These are phyloP conservation scores for Magnolia changhungtana DNA, from an alignment of 164 flowering plant species.

Conservation along the genomic window DNA sequence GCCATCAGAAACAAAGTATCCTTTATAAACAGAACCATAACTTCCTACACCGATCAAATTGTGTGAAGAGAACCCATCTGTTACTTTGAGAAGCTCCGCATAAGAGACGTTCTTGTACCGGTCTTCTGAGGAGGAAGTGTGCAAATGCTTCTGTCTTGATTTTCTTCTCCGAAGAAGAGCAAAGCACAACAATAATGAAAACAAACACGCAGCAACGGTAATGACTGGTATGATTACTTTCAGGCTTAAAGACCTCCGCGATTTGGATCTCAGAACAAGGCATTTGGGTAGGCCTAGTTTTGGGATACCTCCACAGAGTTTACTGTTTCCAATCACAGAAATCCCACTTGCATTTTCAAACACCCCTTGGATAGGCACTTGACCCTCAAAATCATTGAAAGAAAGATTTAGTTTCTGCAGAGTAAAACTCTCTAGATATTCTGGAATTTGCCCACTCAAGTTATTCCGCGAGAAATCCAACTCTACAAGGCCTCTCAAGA, in stretches of 20 bases:
- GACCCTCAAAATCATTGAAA: slow-evolving; percentile 13
- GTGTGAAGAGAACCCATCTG: too few relatives aligned
- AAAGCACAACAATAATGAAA: neutral
- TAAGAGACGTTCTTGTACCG: too few relatives aligned
- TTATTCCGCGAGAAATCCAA: slow-evolving; percentile 20
- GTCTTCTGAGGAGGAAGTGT: too few relatives aligned
- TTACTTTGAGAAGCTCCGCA: too few relatives aligned
- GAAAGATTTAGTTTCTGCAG: slow-evolving; percentile 26
- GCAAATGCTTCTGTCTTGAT: too few relatives aligned
- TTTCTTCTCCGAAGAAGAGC: neutral
- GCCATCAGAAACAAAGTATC: too few relatives aligned
- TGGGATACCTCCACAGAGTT: slow-evolving; percentile 15
- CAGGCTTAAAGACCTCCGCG: neutral
- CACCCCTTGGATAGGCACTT: slow-evolving; percentile 7
- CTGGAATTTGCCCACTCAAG: slow-evolving; percentile 20
- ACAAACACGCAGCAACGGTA: neutral
- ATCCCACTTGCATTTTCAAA: slow-evolving; percentile 11
- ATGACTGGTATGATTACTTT: neutral
- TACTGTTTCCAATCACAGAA: slow-evolving; percentile 10
- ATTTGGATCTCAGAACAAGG: neutral
- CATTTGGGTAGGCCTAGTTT: slow-evolving; percentile 10
- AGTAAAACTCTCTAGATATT: neutral
- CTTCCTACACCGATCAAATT: too few relatives aligned
- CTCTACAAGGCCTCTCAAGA: slow-evolving; percentile 10
- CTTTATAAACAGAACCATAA: too few relatives aligned